A percentile compares a stretch with the other conserved stretches of the same genome.
Conservation (phyloP, 139 green algal genomes). For the Gonium pectorale region DNA sequence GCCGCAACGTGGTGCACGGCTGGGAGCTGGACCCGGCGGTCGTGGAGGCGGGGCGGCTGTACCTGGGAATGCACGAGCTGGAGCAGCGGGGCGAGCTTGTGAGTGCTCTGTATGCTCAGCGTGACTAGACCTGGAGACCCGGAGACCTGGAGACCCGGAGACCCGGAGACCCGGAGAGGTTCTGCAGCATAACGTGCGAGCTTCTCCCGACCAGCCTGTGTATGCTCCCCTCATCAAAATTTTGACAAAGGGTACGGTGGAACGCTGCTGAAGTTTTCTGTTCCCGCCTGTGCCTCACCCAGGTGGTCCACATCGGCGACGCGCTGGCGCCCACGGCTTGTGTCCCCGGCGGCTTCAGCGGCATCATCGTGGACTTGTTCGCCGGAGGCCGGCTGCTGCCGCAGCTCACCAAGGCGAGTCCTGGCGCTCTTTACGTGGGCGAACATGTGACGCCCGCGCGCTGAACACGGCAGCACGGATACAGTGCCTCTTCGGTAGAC, state of each 20-base stretch:
- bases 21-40: conserved; percentile 24
- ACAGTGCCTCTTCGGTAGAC: not conserved
- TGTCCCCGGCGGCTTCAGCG: not conserved
- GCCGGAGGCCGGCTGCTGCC: not conserved
- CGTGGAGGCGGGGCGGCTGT: not conserved
- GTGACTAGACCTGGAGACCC: no score
- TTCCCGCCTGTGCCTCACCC: not conserved
- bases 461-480: not conserved
- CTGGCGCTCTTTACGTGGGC: not conserved
- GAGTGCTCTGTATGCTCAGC: not conserved
- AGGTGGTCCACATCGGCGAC: conserved; percentile 15
- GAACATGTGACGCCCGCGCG: not conserved
- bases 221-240: not conserved
- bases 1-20: not conserved
- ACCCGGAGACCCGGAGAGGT: not conserved
- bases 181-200: not conserved
- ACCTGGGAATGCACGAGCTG: not conserved
- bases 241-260: not conserved
- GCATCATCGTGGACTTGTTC: conserved; percentile 16
- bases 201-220: not conserved
- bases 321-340: not conserved
- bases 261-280: not conserved
- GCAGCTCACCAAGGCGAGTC: conserved; percentile 13
- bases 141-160: no score
- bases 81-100: not conserved